Evolutionary conservation across 2,329 filamentous ascomycete genomes (phyloP), one percentile per base, ranked within the genome.

Genomic region (Colletotrichum somersetense): DNA sequence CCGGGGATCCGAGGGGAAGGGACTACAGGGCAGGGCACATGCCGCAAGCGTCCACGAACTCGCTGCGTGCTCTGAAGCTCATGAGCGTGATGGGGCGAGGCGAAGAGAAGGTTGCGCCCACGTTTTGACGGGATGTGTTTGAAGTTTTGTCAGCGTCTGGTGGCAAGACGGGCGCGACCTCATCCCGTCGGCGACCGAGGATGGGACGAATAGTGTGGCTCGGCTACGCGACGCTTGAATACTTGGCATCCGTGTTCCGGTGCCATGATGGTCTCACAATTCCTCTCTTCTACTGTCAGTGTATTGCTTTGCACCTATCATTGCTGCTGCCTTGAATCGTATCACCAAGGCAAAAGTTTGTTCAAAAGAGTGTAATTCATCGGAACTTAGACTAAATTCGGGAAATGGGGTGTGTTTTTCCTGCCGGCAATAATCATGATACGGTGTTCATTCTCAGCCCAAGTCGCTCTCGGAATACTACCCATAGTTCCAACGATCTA

Each of bases 41-140:
- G 61, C 61, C 72, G 57, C 53, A 61, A 70, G 61, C 57, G 42
- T 71, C 71, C 23, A 66, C 62, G 53, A 69, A 73, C 6, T 76
- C 75, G 12, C 35, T 77, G 52, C 71, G 75, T 58, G 70, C 75
- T 8, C 74, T 77, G 44, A 77, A 75, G 61, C 66, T 77, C 40
- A 67, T 66, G 40, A 62, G 68, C 46, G 56, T 73, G 38, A 66
- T 65, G 50, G 70, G 67, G 38, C 64, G 72, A 35, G 72, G 62
- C n/a, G 75, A 77, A 35, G 66, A 71, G 20, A 66, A 35, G 42
- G 52, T 71, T 38, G 62, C 67, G 7, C 71, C 71, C 20, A 71
- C 71, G 56, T 71, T 73, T 73, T 66, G 50, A 71, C 52, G 40
- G 16, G 35, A 11, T 30, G 23, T 26, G 56, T 57, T 57, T 46